Conservation (phyloP, 1,284 basidiomycete species). For the Hortiboletus rubellus region DNA sequence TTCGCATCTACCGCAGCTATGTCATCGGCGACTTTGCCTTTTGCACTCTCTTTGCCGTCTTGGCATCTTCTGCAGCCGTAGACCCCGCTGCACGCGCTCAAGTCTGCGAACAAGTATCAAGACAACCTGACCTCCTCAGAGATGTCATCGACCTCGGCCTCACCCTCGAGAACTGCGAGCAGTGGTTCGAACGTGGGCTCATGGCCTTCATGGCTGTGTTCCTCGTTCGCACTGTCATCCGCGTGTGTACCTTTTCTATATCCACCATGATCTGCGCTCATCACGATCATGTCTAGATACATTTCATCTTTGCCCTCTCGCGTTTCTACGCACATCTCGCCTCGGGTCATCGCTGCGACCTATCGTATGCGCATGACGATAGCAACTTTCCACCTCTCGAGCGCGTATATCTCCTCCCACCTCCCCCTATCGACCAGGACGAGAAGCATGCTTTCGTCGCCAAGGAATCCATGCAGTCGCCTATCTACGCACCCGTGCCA, state of each 20-base stretch:
- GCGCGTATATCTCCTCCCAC: conserved; percentile 58
- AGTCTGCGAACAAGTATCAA: conserved; percentile 70
- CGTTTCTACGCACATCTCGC: conserved; percentile 59
- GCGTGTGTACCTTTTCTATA: conserved; percentile 45
- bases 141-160: conserved; percentile 68
- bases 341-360: conserved; percentile 31
- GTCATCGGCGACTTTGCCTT: conserved; percentile 73
- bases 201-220: conserved; percentile 56
- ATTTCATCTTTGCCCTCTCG: conserved; percentile 69
- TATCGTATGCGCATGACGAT: conserved; percentile 6
- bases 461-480: conserved; percentile 27
- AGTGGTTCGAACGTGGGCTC: conserved; percentile 69
- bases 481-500: conserved; percentile 67
- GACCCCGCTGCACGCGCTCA: conserved; percentile 54
- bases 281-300: conserved; percentile 47
- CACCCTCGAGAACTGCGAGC: conserved; percentile 74
- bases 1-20: conserved; percentile 70
- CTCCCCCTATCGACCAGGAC: conserved; percentile 3
- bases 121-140: conserved; percentile 72
- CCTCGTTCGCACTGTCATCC: conserved; percentile 60
- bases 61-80: conserved; percentile 60
- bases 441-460: conserved; percentile 14
- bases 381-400: conserved; percentile 37
- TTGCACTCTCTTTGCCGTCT: conserved; percentile 54
- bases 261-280: neutral